Percentiles rank a stretch among this genome's conserved stretches.
These are phyloP conservation scores for Ceratobasidium papillatum DNA, from an alignment of 1,284 basidiomycete species.

Conservation along the genomic window DNA sequence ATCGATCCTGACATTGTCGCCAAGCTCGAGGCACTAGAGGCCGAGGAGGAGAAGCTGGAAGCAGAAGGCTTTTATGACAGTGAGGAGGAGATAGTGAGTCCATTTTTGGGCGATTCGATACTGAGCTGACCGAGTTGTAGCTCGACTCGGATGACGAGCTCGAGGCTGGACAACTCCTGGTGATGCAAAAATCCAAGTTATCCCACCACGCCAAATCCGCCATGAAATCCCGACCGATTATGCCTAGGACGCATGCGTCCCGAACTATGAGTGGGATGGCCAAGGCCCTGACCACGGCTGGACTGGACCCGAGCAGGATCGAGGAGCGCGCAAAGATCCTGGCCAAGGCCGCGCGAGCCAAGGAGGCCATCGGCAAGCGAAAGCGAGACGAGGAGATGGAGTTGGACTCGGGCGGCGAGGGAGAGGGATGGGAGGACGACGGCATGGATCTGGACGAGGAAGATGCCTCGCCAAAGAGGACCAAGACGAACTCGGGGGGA, in stretches of 20 bases:
- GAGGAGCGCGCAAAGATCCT: conserved; percentile 87
- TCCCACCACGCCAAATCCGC: conserved; percentile 87
- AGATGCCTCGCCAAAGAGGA: conserved; percentile 63
- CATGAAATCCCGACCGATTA: conserved; percentile 83
- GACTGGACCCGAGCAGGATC: conserved; percentile 88
- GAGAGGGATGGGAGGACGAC: conserved; percentile 47
- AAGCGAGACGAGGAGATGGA: conserved; percentile 59
- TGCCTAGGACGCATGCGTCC: conserved; percentile 87
- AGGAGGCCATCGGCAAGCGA: conserved; percentile 70
- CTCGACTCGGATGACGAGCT: conserved; percentile 93
- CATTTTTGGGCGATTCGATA: neutral
- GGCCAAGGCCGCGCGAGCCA: conserved; percentile 73
- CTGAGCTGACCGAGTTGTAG: conserved; percentile 53
- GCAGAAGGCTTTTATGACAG: conserved; percentile 95
- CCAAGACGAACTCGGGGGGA: conserved; percentile 69
- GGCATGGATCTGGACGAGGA: conserved; percentile 54
- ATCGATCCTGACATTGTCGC: conserved; percentile 98
- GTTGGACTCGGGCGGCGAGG: conserved; percentile 64
- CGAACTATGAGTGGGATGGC: conserved; percentile 90
- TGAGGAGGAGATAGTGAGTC: conserved; percentile 81
- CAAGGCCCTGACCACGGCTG: conserved; percentile 81
- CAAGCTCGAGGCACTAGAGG: conserved; percentile 95
- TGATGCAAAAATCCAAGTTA: conserved; percentile 76
- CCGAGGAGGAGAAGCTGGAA: conserved; percentile 93
- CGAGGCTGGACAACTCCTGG: conserved; percentile 69